phyloP scores from a whole-genome alignment of 331 rosid species.

The Telfairia occidentalis region DNA sequence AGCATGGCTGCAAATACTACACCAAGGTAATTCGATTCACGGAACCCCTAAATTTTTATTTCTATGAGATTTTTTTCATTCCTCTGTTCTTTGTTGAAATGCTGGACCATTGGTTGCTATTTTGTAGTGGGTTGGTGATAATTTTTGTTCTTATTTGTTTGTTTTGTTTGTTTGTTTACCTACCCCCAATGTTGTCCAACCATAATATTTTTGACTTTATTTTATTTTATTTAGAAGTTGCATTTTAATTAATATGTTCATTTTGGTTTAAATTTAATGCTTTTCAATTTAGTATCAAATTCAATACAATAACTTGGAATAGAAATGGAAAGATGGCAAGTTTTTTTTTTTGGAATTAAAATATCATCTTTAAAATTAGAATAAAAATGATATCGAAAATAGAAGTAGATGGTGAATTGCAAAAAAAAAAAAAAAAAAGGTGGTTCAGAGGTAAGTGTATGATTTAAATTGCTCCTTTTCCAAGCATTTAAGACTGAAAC shows the following conservation, averaged over 20 bases:
- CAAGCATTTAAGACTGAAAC: neutral
- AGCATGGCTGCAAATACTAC: conserved; percentile 77
- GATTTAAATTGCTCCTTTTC: neutral
- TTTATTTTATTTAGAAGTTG: neutral
- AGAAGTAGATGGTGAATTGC: too few relatives aligned
- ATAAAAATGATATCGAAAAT: too few relatives aligned
- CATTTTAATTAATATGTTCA: neutral
- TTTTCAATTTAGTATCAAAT: neutral
- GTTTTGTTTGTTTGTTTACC: neutral
- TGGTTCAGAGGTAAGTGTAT: neutral
- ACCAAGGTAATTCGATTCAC: too few relatives aligned
- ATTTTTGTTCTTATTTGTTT: neutral
- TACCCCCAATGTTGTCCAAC: neutral
- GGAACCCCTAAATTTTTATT: too few relatives aligned
- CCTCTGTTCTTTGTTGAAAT: neutral
- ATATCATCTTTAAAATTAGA: too few relatives aligned
- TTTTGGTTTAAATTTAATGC: neutral
- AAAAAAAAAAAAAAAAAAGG: neutral
- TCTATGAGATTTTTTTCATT: too few relatives aligned
- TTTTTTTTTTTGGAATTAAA: too few relatives aligned
- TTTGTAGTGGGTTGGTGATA: neutral
- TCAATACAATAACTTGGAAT: neutral
- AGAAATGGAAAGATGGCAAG: too few relatives aligned
- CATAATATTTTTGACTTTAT: neutral
- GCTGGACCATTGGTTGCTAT: neutral